Conservation (phyloP, 306 rosid genomes). For the Fragaria vesca region DNA sequence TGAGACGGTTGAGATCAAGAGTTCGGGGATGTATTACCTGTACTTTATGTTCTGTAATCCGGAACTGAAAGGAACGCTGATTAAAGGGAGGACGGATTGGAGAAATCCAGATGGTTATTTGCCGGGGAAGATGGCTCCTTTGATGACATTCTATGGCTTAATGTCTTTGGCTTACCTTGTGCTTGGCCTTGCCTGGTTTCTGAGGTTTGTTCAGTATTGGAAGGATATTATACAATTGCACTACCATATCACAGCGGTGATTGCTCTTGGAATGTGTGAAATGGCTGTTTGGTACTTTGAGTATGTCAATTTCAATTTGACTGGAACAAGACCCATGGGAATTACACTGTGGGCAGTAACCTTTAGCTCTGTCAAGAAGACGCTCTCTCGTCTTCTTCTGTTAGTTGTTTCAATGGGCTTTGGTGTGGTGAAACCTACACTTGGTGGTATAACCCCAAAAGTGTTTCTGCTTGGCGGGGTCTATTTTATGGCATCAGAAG, state of each 20-base stretch:
- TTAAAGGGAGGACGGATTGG: constrained; percentile 86
- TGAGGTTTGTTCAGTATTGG: constrained; percentile 82
- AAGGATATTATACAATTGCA: constrained; percentile 77
- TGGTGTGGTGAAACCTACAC: constrained; percentile 80
- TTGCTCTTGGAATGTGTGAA: constrained; percentile 95
- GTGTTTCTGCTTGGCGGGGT: constrained; percentile 62
- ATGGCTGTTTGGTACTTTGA: constrained; percentile 97
- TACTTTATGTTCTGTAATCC: constrained; percentile 87
- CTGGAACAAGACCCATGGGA: constrained; percentile 85
- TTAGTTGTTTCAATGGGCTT: constrained; percentile 92
- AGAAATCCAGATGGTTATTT: constrained; percentile 80
- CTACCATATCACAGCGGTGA: constrained; percentile 80
- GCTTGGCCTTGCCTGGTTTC: constrained; percentile 79
- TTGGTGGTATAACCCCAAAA: constrained; percentile 61
- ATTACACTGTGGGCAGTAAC: constrained; percentile 94
- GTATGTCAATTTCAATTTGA: constrained; percentile 81
- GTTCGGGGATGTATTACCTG: constrained; percentile 87
- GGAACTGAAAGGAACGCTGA: constrained; percentile 57
- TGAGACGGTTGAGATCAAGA: constrained; percentile 37
- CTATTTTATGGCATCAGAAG: constrained; percentile 75
- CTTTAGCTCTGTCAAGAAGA: constrained; percentile 77
- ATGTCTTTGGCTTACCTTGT: constrained; percentile 83
- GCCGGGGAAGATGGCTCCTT: constrained; percentile 89
- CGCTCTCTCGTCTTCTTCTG: constrained; percentile 79
- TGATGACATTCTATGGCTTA: constrained; percentile 72